Base-by-base conservation (phyloP, 106 monocot species). In the Chionographis japonica region DNA sequence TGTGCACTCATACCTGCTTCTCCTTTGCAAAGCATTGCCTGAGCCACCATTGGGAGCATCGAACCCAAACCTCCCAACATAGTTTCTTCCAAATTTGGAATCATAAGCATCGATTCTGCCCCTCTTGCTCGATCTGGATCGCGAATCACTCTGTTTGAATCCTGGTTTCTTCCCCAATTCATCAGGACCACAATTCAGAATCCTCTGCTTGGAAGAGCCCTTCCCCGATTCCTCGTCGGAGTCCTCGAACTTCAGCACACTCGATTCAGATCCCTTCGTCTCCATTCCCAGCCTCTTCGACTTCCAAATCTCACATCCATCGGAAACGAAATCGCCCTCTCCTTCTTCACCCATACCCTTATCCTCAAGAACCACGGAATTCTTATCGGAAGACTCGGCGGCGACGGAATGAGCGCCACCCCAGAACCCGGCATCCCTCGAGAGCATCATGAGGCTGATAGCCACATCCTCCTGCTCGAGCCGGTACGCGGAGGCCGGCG, bases 401-500 rank as follows among this genome's bases (percentile, higher is more conserved):
- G 19, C 7, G 6, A 39, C 54, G 39, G 51, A 37, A 12, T 40
- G 40, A 9, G 50, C 6, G 16, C 3, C 13, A 15, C 35, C 52
- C 75, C 81, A 62, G 53, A 40, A 35, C 1, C 73, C 62, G 12
- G 41, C 36, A 56, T 73, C 81, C 40, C 72, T 61, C 3, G 81
- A 82, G 36, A 82, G 81, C 72, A 82, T 72, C 65, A 82, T 60
- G 41, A 82, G 76, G 20, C 58, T 65, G 39, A 68, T 8, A 14
- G 77, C 81, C 4, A 64, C 76, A 7, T 83, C 77, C 58, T 76
- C 76, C 38, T 13, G 75, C 77, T 83, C 78, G 20, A 54, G 17
- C 1, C 63, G 58, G 61, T 37, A 57, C 65, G 52, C 55, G 1
- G 19, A 52, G 12, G 43, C 11, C 3, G 73, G 68, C 9, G 79